Percentiles rank a stretch among this genome's conserved stretches.
Conservation (phyloP, 441 rosid genomes). For the Pelargonium citronellum region DNA sequence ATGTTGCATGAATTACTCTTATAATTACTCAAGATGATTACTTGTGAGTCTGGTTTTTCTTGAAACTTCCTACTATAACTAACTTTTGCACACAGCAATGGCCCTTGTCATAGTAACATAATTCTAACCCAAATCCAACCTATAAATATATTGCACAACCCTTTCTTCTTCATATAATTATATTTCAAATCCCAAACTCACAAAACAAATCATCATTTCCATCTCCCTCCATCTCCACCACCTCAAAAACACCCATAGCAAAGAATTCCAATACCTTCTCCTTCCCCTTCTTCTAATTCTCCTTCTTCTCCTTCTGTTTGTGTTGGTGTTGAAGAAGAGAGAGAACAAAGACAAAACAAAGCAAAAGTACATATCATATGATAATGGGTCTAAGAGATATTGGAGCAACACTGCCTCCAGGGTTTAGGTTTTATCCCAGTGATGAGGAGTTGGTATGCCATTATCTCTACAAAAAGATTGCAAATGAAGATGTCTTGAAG, state of each 20-base stretch:
- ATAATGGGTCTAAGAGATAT: constrained; percentile 78
- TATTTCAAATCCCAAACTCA: constrained; percentile 21
- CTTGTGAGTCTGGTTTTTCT: constrained; percentile 42
- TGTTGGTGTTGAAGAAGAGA: too few relatives aligned
- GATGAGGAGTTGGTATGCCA: constrained; percentile 95
- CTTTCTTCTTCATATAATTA: constrained; percentile 21
- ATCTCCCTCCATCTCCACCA: neutral
- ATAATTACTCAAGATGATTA: constrained; percentile 23
- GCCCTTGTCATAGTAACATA: constrained; percentile 19
- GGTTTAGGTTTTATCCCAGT: constrained; percentile 89
- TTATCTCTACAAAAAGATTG: constrained; percentile 76
- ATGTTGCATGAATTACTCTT: constrained; percentile 9
- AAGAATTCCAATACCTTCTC: too few relatives aligned
- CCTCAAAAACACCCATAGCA: neutral
- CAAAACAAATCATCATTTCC: constrained; percentile 6
- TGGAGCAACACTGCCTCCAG: constrained; percentile 95
- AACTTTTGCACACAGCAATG: constrained; percentile 29
- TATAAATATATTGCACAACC: constrained; percentile 22
- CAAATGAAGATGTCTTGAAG: constrained; percentile 50
- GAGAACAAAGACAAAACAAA: too few relatives aligned
- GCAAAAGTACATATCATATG: too few relatives aligned
- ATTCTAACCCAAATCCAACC: constrained; percentile 9
- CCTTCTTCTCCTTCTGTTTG: too few relatives aligned
- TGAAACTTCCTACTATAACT: constrained; percentile 36
- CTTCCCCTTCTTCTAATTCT: too few relatives aligned